Percentiles rank a stretch among this genome's conserved stretches.
Conservation (phyloP, 2,329 filamentous ascomycete species). For the Beauveria australis region DNA sequence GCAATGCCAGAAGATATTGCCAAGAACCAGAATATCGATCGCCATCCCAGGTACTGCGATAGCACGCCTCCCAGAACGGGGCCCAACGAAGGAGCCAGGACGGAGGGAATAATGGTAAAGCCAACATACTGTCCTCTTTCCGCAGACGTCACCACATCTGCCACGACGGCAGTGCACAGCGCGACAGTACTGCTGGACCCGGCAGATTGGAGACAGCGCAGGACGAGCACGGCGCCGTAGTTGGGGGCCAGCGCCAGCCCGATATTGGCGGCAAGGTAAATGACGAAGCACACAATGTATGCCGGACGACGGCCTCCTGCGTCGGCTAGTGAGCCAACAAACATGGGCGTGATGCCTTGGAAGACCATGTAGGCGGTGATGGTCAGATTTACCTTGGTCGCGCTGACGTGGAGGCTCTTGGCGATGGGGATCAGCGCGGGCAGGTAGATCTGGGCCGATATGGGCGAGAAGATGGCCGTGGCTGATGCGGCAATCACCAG, state of each 20-base stretch:
- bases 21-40: conserved; percentile 55
- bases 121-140: conserved; percentile 55
- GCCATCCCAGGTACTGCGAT: conserved; percentile 49
- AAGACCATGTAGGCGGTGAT: conserved; percentile 52
- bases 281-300: conserved; percentile 43
- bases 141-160: conserved; percentile 53
- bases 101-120: conserved; percentile 37
- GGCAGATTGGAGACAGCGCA: conserved; percentile 49
- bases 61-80: conserved; percentile 54
- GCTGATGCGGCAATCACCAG: conserved; percentile 32
- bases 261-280: conserved; percentile 47
- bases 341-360: conserved; percentile 50
- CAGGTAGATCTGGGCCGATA: conserved; percentile 45
- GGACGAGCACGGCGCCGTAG: conserved; percentile 41
- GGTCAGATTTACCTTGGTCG: conserved; percentile 38
- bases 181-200: conserved; percentile 53
- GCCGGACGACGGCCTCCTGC: conserved; percentile 44
- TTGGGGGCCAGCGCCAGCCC: conserved; percentile 41
- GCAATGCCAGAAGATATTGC: conserved; percentile 36
- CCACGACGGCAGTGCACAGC: conserved; percentile 49
- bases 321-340: conserved; percentile 49
- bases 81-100: conserved; percentile 41
- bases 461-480: conserved; percentile 36
- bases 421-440: conserved; percentile 43
- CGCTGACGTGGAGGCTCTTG: conserved; percentile 35